Base-by-base conservation (phyloP, 495 filamentous ascomycete genomes). In the Annulohypoxylon stygium region DNA sequence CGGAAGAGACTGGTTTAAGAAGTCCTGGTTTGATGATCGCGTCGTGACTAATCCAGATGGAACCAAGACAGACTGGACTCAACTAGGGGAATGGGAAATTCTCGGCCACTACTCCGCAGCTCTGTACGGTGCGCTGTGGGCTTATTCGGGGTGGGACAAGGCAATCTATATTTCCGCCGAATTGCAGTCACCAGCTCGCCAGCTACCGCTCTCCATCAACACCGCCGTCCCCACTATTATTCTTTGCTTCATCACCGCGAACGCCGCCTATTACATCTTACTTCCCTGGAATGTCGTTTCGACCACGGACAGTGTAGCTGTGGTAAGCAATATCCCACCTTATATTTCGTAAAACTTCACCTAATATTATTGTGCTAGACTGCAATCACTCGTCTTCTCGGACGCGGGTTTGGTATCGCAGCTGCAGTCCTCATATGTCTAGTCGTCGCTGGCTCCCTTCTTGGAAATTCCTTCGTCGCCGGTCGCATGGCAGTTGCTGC, bases 61-160 rank as follows among this genome's bases (percentile, higher is more conserved):
- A 2, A 83, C 78, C 65, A 76, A 69, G 8, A 85, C 86, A 11
- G 81, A 88, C 33, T 89, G 87, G 87, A 75, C 67, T 1, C 51
- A 63, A 5, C 25, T 87, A 23, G 72, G 78, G 5, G 62, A 67
- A 11, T 89, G 87, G 87, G 83, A 86, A 63, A 69, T 83, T 18
- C 78, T 88, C 53, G 87, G 87, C 0, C 83, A 88, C 67, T 84
- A 84, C 34, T 86, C 85, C 3, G 81, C 87, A 0, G 87, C 86
- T 0, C 65, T 88, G 2, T 88, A 88, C 69, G 87, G 82, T 0
- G 88, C 85, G 0, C 63, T 88, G 34, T 90, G 87, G 87, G 87
- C 85, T 4, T 90, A 88, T 61, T 86, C 83, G 1, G 88, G 88
- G 4, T 90, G 88, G 88, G 88, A 90, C 67, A 88, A 89, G 76